These are phyloP conservation scores for Neltuma alba DNA, from an alignment of 306 rosid genomes.

Conservation along the genomic window DNA sequence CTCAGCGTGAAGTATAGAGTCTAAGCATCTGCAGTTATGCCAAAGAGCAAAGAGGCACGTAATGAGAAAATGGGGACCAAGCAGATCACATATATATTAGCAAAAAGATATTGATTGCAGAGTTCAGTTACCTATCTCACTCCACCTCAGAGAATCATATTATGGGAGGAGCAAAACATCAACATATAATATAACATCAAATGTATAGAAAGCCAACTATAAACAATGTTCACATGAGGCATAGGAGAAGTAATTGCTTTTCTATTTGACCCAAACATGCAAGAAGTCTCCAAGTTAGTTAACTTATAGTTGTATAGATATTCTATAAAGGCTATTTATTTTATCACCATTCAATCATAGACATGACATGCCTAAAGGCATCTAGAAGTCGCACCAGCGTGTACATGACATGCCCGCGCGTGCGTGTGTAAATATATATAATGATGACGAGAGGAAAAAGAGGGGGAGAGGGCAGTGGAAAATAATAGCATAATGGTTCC, in stretches of 20 bases:
- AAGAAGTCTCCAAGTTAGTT: background rate
- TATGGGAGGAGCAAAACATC: background rate
- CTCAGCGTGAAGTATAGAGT: constrained; percentile 91
- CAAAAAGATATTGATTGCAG: background rate
- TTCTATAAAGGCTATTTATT: background rate
- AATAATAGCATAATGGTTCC: too few species aligned
- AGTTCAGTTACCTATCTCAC: background rate
- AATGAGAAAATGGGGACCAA: background rate
- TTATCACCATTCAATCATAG: background rate
- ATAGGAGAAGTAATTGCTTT: background rate
- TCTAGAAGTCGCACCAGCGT: background rate
- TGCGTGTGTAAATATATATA: too few species aligned
- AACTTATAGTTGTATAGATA: background rate
- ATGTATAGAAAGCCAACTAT: background rate
- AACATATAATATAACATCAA: background rate
- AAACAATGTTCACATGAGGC: background rate
- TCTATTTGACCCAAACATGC: background rate
- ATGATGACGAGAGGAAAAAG: too few species aligned
- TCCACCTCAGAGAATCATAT: background rate
- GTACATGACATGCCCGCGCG: background rate
- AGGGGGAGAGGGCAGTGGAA: too few species aligned
- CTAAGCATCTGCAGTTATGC: constrained; percentile 69
- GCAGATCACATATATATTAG: background rate
- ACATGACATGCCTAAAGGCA: background rate
- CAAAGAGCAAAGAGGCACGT: constrained; percentile 4